phyloP scores from a whole-genome alignment of 306 rosid species.

The Cucumis cinereus region DNA sequence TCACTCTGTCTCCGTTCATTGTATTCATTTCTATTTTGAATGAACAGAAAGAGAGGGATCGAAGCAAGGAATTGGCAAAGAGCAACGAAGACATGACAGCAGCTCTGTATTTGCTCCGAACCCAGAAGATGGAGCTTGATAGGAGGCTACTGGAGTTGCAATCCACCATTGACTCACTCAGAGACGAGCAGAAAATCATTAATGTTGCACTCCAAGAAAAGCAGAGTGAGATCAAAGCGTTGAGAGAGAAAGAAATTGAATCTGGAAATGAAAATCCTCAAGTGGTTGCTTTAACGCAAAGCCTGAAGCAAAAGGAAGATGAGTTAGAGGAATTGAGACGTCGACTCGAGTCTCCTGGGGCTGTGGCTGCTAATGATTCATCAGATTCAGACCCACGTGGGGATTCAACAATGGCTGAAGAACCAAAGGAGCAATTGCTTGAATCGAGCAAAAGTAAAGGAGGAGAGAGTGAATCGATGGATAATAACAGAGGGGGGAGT shows the following conservation, averaged over 20 bases:
- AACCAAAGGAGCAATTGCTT: slow-evolving; percentile 1
- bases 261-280: slow-evolving; percentile 17
- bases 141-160: slow-evolving; percentile 49
- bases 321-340: slow-evolving; percentile 45
- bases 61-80: slow-evolving; percentile 35
- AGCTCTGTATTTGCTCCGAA: slow-evolving; percentile 36
- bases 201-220: slow-evolving; percentile 49
- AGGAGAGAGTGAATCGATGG: slow-evolving; percentile 5
- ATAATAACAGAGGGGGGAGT: slow-evolving; percentile 14
- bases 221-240: slow-evolving; percentile 45
- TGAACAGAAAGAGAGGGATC: slow-evolving; percentile 51
- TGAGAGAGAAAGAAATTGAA: slow-evolving; percentile 15
- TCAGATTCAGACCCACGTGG: slow-evolving; percentile 14
- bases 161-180: slow-evolving; percentile 53
- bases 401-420: slow-evolving; percentile 18
- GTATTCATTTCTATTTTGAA: too few relatives aligned
- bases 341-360: slow-evolving; percentile 20
- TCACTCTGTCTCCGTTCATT: neutral
- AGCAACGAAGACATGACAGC: slow-evolving; percentile 57
- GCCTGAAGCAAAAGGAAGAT: slow-evolving; percentile 51
- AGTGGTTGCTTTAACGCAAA: slow-evolving; percentile 23
- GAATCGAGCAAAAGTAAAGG: slow-evolving; percentile 1
- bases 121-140: slow-evolving; percentile 62
- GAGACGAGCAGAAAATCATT: slow-evolving; percentile 58
- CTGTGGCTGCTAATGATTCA: slow-evolving; percentile 18